A percentile compares a stretch with the other conserved stretches of the same genome.
These are phyloP conservation scores for Arachnopeziza araneosa DNA, from an alignment of 2,329 filamentous ascomycete species.

Conservation along the genomic window DNA sequence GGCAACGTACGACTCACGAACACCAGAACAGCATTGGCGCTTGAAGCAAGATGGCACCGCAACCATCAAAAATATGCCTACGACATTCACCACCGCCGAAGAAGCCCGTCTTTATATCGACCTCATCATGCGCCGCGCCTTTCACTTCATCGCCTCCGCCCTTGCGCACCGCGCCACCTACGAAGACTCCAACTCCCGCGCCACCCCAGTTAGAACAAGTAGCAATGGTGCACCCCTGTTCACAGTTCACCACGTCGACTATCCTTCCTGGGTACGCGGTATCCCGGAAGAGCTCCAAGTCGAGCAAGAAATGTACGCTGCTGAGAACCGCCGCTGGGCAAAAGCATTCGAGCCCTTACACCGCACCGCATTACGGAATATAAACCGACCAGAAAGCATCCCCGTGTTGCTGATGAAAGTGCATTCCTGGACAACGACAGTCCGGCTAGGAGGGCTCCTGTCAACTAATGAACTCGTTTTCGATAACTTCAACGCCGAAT, in stretches of 20 bases:
- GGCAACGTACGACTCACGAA: slow-evolving; percentile 10
- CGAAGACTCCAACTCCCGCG: background rate
- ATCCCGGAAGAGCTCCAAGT: slow-evolving; percentile 10
- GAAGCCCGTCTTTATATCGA: slow-evolving; percentile 18
- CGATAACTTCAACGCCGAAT: slow-evolving; percentile 14
- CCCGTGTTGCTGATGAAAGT: slow-evolving; percentile 15
- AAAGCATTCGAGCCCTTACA: slow-evolving; percentile 18
- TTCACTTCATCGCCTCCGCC: slow-evolving; percentile 17
- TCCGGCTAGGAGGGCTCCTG: slow-evolving; percentile 14
- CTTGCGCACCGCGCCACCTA: slow-evolving; percentile 1
- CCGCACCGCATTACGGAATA: slow-evolving; percentile 6
- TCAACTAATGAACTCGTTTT: slow-evolving; percentile 18
- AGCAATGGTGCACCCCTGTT: background rate
- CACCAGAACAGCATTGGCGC: slow-evolving; percentile 8
- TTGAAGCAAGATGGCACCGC: slow-evolving; percentile 13
- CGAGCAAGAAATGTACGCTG: slow-evolving; percentile 14
- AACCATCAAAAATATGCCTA: slow-evolving; percentile 15
- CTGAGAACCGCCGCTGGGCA: slow-evolving; percentile 18
- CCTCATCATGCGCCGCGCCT: slow-evolving; percentile 17
- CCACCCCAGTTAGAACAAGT: background rate
- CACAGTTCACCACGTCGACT: background rate
- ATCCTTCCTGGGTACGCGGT: background rate
- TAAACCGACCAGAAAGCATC: slow-evolving; percentile 7
- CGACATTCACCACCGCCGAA: slow-evolving; percentile 11
- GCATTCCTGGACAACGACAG: slow-evolving; percentile 13